Conservation (phyloP, 169 alveolate species). For the Blepharisma undulans region DNA sequence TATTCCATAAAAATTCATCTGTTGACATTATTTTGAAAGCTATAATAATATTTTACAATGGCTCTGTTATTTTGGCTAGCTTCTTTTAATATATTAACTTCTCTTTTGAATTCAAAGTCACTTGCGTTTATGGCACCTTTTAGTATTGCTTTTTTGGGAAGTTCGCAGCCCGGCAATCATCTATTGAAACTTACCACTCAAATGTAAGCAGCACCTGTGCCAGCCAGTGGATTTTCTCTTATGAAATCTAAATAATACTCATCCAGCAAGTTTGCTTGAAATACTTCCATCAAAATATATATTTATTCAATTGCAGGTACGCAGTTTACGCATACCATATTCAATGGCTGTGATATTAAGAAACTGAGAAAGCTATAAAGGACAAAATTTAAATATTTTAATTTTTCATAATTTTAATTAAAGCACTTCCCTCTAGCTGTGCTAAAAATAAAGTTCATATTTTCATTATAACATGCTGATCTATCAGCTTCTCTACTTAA, state of each 20-base stretch:
- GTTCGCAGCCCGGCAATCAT: neutral
- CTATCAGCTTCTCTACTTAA: no score
- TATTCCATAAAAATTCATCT: neutral
- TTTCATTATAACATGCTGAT: no score
- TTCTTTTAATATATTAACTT: neutral
- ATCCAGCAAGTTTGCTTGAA: neutral
- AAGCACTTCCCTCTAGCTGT: no score
- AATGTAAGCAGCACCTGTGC: neutral
- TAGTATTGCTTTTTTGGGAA: neutral
- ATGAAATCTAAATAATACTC: neutral
- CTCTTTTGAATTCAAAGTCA: neutral
- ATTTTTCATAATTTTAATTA: no score
- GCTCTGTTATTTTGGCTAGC: neutral
- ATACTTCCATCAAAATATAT: neutral
- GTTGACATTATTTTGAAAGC: neutral
- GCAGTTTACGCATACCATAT: no score
- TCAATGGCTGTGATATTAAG: no score
- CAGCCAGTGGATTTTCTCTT: neutral
- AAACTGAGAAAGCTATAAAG: no score
- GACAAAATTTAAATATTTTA: no score
- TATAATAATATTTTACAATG: neutral
- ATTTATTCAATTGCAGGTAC: no score
- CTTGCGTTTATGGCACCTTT: neutral
- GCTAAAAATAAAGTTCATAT: no score
- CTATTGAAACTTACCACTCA: neutral